These are phyloP conservation scores for Tylopilus intermedius DNA, from an alignment of 768 basidiomycete species.

Conservation along the genomic window DNA sequence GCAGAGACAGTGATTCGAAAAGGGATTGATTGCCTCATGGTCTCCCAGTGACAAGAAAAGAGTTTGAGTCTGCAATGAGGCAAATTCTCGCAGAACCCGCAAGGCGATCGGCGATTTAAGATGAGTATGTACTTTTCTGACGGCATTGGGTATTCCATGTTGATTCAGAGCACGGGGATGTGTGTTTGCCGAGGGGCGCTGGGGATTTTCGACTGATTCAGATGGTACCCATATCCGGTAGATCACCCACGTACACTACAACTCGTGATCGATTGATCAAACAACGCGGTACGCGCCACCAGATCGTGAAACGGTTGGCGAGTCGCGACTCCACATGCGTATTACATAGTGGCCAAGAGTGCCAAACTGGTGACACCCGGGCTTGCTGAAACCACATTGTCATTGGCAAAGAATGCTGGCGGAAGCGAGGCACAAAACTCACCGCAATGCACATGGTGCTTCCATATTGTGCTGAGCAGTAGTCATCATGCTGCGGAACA, in stretches of 20 bases:
- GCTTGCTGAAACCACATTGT: no score
- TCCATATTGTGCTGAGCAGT: neutral
- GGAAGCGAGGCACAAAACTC: neutral
- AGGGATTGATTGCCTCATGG: neutral
- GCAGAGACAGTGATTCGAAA: neutral
- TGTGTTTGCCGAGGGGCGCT: neutral
- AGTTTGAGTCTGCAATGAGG: no score
- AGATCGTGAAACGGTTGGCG: neutral
- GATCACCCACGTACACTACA: neutral
- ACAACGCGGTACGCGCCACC: neutral
- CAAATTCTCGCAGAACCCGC: neutral
- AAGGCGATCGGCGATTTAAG: neutral
- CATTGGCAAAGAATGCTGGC: neutral
- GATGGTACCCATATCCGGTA: neutral
- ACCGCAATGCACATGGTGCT: neutral
- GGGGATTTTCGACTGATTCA: neutral
- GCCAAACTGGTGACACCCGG: no score
- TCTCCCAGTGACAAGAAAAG: neutral
- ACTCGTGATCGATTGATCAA: neutral
- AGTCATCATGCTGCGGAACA: neutral
- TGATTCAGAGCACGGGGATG: neutral
- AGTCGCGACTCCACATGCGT: neutral
- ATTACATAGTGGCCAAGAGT: no score
- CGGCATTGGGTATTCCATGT: neutral
- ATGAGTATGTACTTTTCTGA: neutral